Evolutionary conservation across 2,329 filamentous ascomycete genomes (phyloP), one percentile per base, ranked within the genome.

Genomic region (Neofusicoccum umdonicola): DNA sequence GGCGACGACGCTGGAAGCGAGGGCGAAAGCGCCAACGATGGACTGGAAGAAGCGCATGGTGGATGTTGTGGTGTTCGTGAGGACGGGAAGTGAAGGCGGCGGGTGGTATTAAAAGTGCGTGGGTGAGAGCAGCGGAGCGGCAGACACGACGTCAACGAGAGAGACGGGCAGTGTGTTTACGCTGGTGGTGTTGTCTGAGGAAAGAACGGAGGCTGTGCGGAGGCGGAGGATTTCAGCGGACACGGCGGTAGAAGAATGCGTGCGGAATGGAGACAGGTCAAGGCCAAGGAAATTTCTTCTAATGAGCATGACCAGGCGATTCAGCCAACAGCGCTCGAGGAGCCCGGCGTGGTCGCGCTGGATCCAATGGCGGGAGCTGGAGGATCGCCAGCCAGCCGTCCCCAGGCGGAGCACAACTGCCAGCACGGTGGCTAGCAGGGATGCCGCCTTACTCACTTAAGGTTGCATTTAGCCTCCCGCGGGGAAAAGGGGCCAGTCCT

Each of bases 41-140:
- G 79, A 73, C 66, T 80, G 78, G 71, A 81, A 72, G 73, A 85
- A 81, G 72, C 79, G 76, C 85, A 87, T 87, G 62, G 68, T 80
- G 72, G 68, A n/a, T 13, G 15, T 22, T 9, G 31, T 42, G 44
- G 48, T 22, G 44, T 57, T 22, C 17, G 13, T 52, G 54, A 22
- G 51, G 37, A 61, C 58, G 54, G 63, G 63, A 65, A 67, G 41
- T 62, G 66, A 27, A 34, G 58, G 17, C 41, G 42, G n/a, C 35
- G 47, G 6, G 31, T 42, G 37, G 35, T 15, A 44, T 44, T 56
- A 37, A 48, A 19, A 13, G 31, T n/a, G 61, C 8, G 37, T 34
- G 6, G 50, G 34, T 11, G 39, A 47, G 61, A 19, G 41, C n/a
- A n/a, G 22, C 45, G 15, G n/a, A 12, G 9, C 11, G n/a, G 45